Evolutionary conservation across 768 basidiomycete species (phyloP), one percentile per base, ranked within the genome.

Genomic region (Boletus sp.): DNA sequence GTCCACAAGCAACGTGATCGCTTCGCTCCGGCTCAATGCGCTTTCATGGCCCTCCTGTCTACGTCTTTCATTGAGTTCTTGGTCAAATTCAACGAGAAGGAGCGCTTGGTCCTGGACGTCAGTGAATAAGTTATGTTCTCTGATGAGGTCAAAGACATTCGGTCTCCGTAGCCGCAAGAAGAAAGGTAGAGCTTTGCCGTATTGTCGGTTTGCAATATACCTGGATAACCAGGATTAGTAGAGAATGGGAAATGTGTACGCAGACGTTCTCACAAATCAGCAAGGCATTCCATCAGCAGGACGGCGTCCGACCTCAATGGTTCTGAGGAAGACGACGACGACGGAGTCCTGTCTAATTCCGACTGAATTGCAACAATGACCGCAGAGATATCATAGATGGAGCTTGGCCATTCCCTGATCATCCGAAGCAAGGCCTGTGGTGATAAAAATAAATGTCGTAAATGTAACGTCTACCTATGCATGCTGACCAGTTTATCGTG

Each of bases 71-170:
- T 85, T 83, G 32, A 95, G 76, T 69, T 96, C 92, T 55, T 91
- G 86, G 64, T 98, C 96, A 59, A 98, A 98, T 67, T 98, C 93
- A 12, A 99, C 89, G 2, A 99, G 83, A 11, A 94, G 78, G 3
- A 97, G 76, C 17, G 91, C 94, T 72, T 97, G 94, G 66, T 98
- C 94, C 67, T 92, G 89, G 2, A 99, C 92, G 54, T 92, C 92
- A 24, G 94, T 91, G 72, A 97, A 99, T 7, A 99, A 77, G 65
- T 96, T 96, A 67, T 97, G 79, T 52, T 97, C 93, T 36, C 89
- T 80, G 64, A 99, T 97, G 54, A 99, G 86, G 57, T 94, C 89
- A 70, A 99, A 96, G 12, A 98, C 96, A 64, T 94, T 88, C 7
- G 93, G 85, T 49, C 87, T 80, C 47, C 94, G 85, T 15, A 98